A percentile compares a stretch with the other conserved stretches of the same genome.
Conservation (phyloP, 2,329 filamentous ascomycete species). For the Tolypocladium inflatum region DNA sequence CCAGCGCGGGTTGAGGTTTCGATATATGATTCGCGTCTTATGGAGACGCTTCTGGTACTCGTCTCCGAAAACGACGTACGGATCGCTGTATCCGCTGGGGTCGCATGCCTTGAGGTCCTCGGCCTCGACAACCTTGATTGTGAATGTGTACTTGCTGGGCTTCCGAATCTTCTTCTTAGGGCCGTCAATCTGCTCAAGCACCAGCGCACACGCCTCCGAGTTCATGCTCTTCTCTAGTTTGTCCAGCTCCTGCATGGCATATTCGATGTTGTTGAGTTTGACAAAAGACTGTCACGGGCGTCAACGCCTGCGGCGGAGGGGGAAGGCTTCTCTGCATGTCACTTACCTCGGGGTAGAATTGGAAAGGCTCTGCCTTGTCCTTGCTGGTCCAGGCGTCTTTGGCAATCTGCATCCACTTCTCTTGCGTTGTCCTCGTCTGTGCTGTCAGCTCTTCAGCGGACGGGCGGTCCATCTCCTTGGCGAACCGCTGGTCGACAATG, state of each 20-base stretch:
- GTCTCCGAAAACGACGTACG: conserved; percentile 92
- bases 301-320: conserved; percentile 16
- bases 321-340: neutral
- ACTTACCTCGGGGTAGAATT: conserved; percentile 83
- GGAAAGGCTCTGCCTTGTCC: conserved; percentile 91
- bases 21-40: conserved; percentile 87
- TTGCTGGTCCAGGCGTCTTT: conserved; percentile 89
- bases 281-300: conserved; percentile 64
- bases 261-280: conserved; percentile 96
- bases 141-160: conserved; percentile 89
- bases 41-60: conserved; percentile 95
- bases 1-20: conserved; percentile 88
- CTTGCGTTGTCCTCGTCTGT: conserved; percentile 70
- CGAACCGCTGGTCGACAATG: conserved; percentile 74
- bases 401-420: conserved; percentile 86
- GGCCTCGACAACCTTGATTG: conserved; percentile 95
- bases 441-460: conserved; percentile 80
- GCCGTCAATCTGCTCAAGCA: conserved; percentile 66
- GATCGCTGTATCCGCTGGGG: conserved; percentile 86
- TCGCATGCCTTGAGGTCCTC: conserved; percentile 98
- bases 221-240: conserved; percentile 84
- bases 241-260: conserved; percentile 84
- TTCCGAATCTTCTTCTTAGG: conserved; percentile 55
- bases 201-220: conserved; percentile 78
- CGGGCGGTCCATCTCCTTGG: conserved; percentile 84